Evolutionary conservation across 164 flowering plant species (phyloP).

Genomic region (Piper longum): DNA sequence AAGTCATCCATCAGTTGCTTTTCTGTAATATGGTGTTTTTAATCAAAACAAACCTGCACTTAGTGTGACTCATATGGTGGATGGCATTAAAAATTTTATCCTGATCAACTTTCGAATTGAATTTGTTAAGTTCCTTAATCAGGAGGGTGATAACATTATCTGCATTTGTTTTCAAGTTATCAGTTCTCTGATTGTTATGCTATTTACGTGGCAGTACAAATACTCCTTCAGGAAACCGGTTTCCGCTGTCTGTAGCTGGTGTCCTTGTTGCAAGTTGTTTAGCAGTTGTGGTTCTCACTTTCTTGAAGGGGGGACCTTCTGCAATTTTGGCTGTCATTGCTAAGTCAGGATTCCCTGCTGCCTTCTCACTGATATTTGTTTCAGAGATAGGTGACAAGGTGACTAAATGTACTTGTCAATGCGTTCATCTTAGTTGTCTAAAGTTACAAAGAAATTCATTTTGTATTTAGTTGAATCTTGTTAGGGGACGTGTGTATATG

Average conservation of each 20-base stretch:
- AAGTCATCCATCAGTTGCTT: neutral
- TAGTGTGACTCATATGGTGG: neutral
- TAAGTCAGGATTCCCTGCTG: slow-evolving; percentile 96
- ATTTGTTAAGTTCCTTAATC: too few relatives aligned
- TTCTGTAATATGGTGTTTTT: too few relatives aligned
- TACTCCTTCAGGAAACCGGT: slow-evolving; percentile 31
- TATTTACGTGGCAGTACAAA: slow-evolving; percentile 37
- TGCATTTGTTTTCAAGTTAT: neutral
- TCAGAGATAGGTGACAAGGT: slow-evolving; percentile 99
- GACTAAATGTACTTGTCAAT: neutral
- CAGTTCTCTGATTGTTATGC: slow-evolving; percentile 6
- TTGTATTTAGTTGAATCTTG: too few relatives aligned
- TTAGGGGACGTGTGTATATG: too few relatives aligned
- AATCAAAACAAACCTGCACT: too few relatives aligned
- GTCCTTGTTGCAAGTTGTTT: slow-evolving; percentile 60
- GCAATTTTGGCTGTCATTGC: slow-evolving; percentile 63
- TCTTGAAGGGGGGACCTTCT: slow-evolving; percentile 63
- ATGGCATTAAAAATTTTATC: neutral
- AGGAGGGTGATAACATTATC: too few relatives aligned
- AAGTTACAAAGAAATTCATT: neutral
- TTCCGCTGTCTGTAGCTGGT: slow-evolving; percentile 45
- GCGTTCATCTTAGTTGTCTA: neutral
- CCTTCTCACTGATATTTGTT: slow-evolving; percentile 84
- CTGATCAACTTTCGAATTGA: too few relatives aligned
- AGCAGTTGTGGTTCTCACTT: slow-evolving; percentile 47